Base-by-base conservation (phyloP, 805 yeast species). In the Zygotorulaspora sp. region DNA sequence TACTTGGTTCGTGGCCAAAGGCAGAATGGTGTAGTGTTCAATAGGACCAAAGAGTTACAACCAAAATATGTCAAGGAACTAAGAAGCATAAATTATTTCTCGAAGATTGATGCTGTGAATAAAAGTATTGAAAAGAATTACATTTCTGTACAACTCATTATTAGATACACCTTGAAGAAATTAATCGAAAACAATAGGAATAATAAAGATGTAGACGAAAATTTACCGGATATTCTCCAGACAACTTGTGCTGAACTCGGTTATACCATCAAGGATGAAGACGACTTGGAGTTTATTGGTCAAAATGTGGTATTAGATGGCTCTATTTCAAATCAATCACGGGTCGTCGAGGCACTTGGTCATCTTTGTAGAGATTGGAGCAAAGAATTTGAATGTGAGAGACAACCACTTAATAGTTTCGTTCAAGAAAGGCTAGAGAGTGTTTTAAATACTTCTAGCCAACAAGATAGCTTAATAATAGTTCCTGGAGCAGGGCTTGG, bases 401-500 rank as follows among this genome's bases (percentile, higher is more conserved):
- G 81, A 1, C 40, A 53, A 4, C 83, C 83, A 0, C 57, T 86
- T 30, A 46, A 76, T 20, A 53, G 65, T 1, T 87, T 78, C 45
- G 67, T 86, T 11, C 49, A 55, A 2, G 32, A 47, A 0, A 76
- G 76, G 30, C 55, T 82, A 14, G 52, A 59, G 3, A 34, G 47
- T 3, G 47, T 45, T 67, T 26, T 5, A 15, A 43, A 43, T 5
- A 35, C 45, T 6, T 36, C 49, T 5, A 43, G 31, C n/a, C 40
- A 45, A 6, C 58, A 62, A 20, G 61, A 64, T 5, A 74, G 84
- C 0, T 61, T 75, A 9, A 70, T 86, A 0, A 62, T 89, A 3
- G 74, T 85, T 1, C 97, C 97, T 0, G 97, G 97, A 0, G 76
- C 92, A 1, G 97, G 97, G 0, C 66, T 83, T 17, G 96, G 96